Base-by-base conservation (phyloP, 345 rosid genomes). In the Eucalyptus marginata region DNA sequence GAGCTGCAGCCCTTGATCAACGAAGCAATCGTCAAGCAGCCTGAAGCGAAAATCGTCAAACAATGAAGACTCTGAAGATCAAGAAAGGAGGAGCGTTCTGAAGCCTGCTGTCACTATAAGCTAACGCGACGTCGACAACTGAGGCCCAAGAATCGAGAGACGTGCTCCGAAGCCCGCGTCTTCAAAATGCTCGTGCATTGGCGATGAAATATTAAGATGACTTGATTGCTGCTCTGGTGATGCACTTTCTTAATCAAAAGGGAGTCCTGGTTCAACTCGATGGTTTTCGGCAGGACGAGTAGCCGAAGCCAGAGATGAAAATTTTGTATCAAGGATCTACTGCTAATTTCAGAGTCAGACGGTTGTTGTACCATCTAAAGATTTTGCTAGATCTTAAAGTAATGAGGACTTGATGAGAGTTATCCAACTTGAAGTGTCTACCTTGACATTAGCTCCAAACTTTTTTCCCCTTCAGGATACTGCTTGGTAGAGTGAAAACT, bases 1-100 rank as follows among this genome's bases (percentile, higher is more conserved):
- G 99, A 96, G 94, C 90, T 98, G 92, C 95, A 93, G 94, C 94
- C 95, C 49, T 93, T 97, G 91, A 88, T 96, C 52, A 93, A 95
- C 49, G 90, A 90, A 9, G 98, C 97, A 86, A 85, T 89, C 88
- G 91, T 98, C 86, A 96, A 94, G 93, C 89, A 92, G 88, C 87
- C 93, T 5, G 91, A 93, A 90, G 86, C 88, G 76, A 91, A 76
- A 94, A 89, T 90, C 91, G 31, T 43, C 92, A 13, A 81, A 79
- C 58, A 90, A 91, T 36, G 93, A 89, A 47, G 87, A 29, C 87
- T 40, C 40, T 6, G 25, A 76, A 22, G 47, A 76, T 76, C 84
- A 20, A 76, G 47, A 76, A 76, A 76, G 47, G 27, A 22, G 47
- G 8, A 25, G 84, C 15, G 47, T 40, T 40, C 47, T 40, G 84